Evolutionary conservation across 306 rosid species (phyloP).

Genomic region (Gastrolobium bilobum): DNA sequence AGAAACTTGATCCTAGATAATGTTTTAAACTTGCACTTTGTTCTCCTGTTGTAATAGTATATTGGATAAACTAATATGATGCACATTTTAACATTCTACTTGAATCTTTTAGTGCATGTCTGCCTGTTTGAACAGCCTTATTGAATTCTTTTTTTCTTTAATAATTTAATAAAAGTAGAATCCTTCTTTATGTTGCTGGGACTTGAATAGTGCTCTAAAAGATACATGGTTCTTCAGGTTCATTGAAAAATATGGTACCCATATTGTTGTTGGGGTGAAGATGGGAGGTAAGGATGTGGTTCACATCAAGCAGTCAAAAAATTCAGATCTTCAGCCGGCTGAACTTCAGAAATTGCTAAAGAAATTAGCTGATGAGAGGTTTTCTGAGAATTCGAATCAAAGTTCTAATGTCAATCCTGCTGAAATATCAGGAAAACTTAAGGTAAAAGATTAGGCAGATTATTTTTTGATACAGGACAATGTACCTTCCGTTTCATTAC

Average conservation of each 20-base stretch:
- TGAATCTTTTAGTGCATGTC: not conserved
- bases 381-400: conserved; percentile 59
- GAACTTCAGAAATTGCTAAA: conserved; percentile 83
- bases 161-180: not conserved
- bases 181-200: conserved; percentile 25
- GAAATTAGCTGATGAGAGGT: conserved; percentile 79
- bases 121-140: conserved; percentile 27
- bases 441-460: conserved; percentile 54
- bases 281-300: conserved; percentile 96
- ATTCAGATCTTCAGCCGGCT: conserved; percentile 61
- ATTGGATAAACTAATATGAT: not conserved
- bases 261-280: conserved; percentile 86
- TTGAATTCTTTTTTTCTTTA: not conserved
- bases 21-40: not conserved
- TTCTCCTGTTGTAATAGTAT: conserved; percentile 11
- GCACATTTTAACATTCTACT: not conserved
- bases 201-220: conserved; percentile 35
- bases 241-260: conserved; percentile 91
- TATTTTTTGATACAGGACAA: not conserved
- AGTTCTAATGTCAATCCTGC: conserved; percentile 48
- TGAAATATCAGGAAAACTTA: conserved; percentile 56
- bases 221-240: conserved; percentile 70
- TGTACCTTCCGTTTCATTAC: conserved; percentile 5
- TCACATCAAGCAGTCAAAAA: conserved; percentile 76
- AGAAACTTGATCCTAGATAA: conserved; percentile 15